phyloP scores from a whole-genome alignment of 1,139 yeast genomes.

The Candida anutae region DNA sequence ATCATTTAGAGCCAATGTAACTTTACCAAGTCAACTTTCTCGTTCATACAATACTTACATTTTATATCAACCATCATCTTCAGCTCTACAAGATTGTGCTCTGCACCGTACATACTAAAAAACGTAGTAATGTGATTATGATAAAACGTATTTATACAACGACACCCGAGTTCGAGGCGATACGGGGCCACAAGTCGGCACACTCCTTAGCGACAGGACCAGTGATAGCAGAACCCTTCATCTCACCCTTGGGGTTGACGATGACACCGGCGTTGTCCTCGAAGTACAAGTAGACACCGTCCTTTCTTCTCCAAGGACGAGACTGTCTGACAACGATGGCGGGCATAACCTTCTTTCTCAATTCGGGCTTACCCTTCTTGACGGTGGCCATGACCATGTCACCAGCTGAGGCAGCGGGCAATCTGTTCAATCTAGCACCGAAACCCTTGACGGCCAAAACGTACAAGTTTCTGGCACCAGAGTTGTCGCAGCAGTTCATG shows the following conservation, averaged over 20 bases:
- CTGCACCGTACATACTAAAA: background rate
- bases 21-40: background rate
- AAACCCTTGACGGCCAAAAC: slow-evolving; percentile 97
- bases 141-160: slow-evolving; percentile 86
- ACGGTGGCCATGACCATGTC: slow-evolving; percentile 99
- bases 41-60: background rate
- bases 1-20: background rate
- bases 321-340: slow-evolving; percentile 99
- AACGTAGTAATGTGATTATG: slow-evolving; percentile 1
- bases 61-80: background rate
- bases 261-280: slow-evolving; percentile 99
- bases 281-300: slow-evolving; percentile 98
- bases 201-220: slow-evolving; percentile 99
- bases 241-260: slow-evolving; percentile 99
- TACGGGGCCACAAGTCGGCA: slow-evolving; percentile 99
- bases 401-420: slow-evolving; percentile 99
- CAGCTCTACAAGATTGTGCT: background rate
- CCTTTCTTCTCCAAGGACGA: slow-evolving; percentile 99
- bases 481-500: slow-evolving; percentile 99
- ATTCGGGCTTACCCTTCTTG: slow-evolving; percentile 99
- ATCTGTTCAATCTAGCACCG: slow-evolving; percentile 99
- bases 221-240: slow-evolving; percentile 99
- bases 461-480: slow-evolving; percentile 99
- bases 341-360: slow-evolving; percentile 99
- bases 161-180: slow-evolving; percentile 99